Evolutionary conservation across 805 yeast genomes (phyloP).

Genomic region (Starmera amethionina): DNA sequence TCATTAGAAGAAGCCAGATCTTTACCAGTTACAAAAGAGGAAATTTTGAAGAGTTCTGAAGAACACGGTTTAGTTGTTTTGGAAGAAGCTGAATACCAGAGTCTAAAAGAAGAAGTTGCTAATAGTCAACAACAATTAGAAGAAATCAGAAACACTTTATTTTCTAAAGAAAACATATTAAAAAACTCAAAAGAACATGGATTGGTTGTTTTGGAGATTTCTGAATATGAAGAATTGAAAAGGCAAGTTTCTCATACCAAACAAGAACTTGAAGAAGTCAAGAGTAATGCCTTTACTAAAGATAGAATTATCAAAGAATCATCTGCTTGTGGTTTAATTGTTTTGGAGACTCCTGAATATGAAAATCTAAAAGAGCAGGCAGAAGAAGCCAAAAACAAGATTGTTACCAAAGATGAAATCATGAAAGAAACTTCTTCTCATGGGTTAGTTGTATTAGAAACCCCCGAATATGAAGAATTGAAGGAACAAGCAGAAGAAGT

Average conservation of each 20-base stretch:
- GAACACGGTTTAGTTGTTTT: not conserved
- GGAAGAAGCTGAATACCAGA: conserved; percentile 1
- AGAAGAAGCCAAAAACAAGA: not conserved
- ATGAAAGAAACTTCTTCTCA: conserved; percentile 18
- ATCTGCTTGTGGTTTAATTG: not conserved
- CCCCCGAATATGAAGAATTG: not conserved
- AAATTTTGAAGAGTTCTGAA: not conserved
- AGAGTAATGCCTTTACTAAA: not conserved
- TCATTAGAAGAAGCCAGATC: no score
- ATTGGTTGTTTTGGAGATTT: conserved; percentile 21
- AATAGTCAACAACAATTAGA: not conserved
- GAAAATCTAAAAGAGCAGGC: conserved; percentile 1
- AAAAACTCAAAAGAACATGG: conserved; percentile 19
- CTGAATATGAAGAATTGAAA: conserved; percentile 18
- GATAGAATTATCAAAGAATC: not conserved
- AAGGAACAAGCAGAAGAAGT: not conserved
- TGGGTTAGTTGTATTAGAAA: conserved; percentile 20
- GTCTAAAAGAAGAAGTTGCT: conserved; percentile 1
- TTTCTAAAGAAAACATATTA: conserved; percentile 6
- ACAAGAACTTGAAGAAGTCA: not conserved
- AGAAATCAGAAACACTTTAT: not conserved
- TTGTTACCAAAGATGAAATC: conserved; percentile 4
- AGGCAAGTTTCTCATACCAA: conserved; percentile 1
- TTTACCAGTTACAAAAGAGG: not conserved
- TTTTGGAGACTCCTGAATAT: not conserved